These are phyloP conservation scores for Talaromyces nanjingensis DNA, from an alignment of 495 filamentous ascomycete species.

Conservation along the genomic window DNA sequence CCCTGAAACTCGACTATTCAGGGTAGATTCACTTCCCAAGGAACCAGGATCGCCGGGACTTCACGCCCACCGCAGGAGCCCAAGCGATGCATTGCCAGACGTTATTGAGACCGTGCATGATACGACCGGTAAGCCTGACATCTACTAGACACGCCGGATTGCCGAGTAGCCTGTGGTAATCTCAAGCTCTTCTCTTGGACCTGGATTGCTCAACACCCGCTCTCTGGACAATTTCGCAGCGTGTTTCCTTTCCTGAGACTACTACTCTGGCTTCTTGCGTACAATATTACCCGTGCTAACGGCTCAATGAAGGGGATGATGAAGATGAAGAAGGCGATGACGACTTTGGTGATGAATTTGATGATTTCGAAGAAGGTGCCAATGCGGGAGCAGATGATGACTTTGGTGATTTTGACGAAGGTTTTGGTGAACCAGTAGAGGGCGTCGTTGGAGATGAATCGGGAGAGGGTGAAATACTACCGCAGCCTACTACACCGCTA, in stretches of 20 bases:
- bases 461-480: slow-evolving; percentile 18
- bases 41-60: slow-evolving; percentile 23
- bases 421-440: slow-evolving; percentile 59
- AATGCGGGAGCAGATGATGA: slow-evolving; percentile 59
- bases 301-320: slow-evolving; percentile 20
- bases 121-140: slow-evolving; percentile 39
- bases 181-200: slow-evolving; percentile 48
- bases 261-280: slow-evolving; percentile 27
- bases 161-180: slow-evolving; percentile 50
- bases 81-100: slow-evolving; percentile 44
- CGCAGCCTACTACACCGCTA: slow-evolving; percentile 34
- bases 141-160: slow-evolving; percentile 22
- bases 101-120: slow-evolving; percentile 38
- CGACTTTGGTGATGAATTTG: slow-evolving; percentile 83
- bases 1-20: slow-evolving; percentile 40
- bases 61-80: slow-evolving; percentile 33
- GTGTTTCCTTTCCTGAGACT: slow-evolving; percentile 20
- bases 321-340: slow-evolving; percentile 32
- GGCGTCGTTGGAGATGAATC: slow-evolving; percentile 32
- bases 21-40: slow-evolving; percentile 32
- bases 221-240: slow-evolving; percentile 1
- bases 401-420: slow-evolving; percentile 89
- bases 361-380: slow-evolving; percentile 85
- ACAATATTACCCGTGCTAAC: slow-evolving; percentile 30
- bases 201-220: slow-evolving; percentile 9